Conservation (phyloP, 1,284 basidiomycete genomes). For the Melampsora larici-populina region DNA sequence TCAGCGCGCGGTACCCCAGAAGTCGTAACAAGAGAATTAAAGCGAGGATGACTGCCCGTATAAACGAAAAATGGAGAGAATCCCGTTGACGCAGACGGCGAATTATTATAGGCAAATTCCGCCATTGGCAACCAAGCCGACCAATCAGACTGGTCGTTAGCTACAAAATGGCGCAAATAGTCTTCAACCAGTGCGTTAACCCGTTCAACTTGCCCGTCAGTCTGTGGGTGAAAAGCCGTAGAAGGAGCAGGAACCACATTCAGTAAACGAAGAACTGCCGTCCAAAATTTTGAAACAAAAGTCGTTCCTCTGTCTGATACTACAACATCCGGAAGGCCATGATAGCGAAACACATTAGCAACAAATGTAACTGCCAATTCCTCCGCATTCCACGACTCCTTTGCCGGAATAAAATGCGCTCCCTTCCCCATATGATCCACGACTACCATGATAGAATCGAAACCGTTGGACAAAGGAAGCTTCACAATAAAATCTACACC, state of each 20-base stretch:
- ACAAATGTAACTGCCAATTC: no score
- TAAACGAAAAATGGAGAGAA: conserved; percentile 57
- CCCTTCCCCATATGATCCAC: no score
- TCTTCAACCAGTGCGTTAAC: conserved; percentile 9
- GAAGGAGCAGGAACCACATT: conserved; percentile 5
- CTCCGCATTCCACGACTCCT: no score
- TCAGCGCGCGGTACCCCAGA: background rate
- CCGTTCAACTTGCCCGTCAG: conserved; percentile 18
- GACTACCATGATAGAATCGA: no score
- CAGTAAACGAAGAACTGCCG: background rate
- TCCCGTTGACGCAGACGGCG: conserved; percentile 48
- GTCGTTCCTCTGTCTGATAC: conserved; percentile 1
- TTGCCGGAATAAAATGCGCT: no score
- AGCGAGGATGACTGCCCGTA: conserved; percentile 53
- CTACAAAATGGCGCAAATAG: conserved; percentile 45
- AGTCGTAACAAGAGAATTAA: conserved; percentile 16
- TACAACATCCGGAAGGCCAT: conserved; percentile 15
- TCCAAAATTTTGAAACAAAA: conserved; percentile 24
- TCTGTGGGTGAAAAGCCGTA: conserved; percentile 11
- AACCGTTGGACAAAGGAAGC: no score
- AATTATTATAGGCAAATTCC: conserved; percentile 54
- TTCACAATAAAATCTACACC: conserved; percentile 18
- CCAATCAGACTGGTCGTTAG: conserved; percentile 48
- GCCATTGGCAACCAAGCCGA: conserved; percentile 47
- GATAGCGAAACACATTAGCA: no score